These are phyloP conservation scores for Dioscorea zingiberensis DNA, from an alignment of 106 monocot genomes.

Conservation along the genomic window DNA sequence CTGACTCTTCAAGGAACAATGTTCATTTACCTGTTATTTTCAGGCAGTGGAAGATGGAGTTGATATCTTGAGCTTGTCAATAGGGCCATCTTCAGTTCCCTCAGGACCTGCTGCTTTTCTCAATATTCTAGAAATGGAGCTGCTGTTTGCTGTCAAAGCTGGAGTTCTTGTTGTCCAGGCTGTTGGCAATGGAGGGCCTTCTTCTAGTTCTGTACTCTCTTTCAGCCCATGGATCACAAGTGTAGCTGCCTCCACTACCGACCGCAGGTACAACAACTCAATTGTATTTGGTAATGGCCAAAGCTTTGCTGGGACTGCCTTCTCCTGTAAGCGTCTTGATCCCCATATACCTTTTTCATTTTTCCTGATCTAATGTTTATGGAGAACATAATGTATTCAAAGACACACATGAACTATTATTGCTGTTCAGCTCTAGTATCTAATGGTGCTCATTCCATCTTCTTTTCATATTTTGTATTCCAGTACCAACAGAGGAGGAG, in stretches of 20 bases:
- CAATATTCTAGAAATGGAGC: slow-evolving; percentile 57
- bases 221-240: slow-evolving; percentile 88
- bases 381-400: too few relatives aligned
- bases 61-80: slow-evolving; percentile 63
- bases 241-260: slow-evolving; percentile 62
- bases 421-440: too few relatives aligned
- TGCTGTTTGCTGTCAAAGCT: slow-evolving; percentile 65
- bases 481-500: slow-evolving; percentile 38
- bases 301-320: slow-evolving; percentile 30
- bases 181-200: slow-evolving; percentile 66
- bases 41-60: slow-evolving; percentile 90
- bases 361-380: too few relatives aligned
- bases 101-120: slow-evolving; percentile 59
- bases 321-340: slow-evolving; percentile 34
- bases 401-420: too few relatives aligned
- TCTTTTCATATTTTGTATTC: neutral
- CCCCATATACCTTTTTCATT: too few relatives aligned
- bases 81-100: slow-evolving; percentile 46
- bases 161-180: slow-evolving; percentile 74
- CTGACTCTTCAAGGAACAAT: too few relatives aligned
- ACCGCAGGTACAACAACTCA: slow-evolving; percentile 64
- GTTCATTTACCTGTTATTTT: too few relatives aligned
- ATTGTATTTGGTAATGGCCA: slow-evolving; percentile 42
- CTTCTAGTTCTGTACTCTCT: slow-evolving; percentile 45
- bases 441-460: neutral